A percentile compares a stretch with the other conserved stretches of the same genome.
These are phyloP conservation scores for Penicillium parvum DNA, from an alignment of 495 filamentous ascomycete genomes.

Conservation along the genomic window DNA sequence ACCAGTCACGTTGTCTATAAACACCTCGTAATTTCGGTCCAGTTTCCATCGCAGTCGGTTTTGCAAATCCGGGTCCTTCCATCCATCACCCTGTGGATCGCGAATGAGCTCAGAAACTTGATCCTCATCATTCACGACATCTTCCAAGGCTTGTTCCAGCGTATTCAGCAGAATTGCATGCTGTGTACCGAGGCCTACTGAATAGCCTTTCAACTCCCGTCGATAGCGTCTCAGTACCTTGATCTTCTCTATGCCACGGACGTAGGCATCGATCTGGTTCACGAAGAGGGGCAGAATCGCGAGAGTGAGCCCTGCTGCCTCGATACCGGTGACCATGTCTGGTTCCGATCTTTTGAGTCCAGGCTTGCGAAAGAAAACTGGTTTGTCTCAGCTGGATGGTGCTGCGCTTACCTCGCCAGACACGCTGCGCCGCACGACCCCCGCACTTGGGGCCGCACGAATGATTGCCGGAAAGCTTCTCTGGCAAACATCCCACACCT, in stretches of 20 bases:
- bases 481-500: no score
- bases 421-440: no score
- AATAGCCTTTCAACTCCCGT: constrained; percentile 13
- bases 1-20: constrained; percentile 1
- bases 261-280: constrained; percentile 23
- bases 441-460: no score
- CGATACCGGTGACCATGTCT: constrained; percentile 23
- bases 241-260: constrained; percentile 21
- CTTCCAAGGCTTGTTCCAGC: constrained; percentile 22
- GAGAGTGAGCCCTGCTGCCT: constrained; percentile 21
- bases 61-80: constrained; percentile 8
- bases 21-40: constrained; percentile 14
- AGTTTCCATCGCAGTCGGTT: constrained; percentile 6
- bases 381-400: no score
- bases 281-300: constrained; percentile 25
- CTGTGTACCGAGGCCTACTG: constrained; percentile 14
- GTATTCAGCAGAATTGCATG: constrained; percentile 19
- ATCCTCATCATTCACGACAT: constrained; percentile 16
- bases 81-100: constrained; percentile 5
- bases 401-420: no score
- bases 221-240: constrained; percentile 18
- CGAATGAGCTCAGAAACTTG: constrained; percentile 7
- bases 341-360: neutral
- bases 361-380: neutral
- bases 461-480: no score